Base-by-base conservation (phyloP, 139 green algal genomes). In the Chlorella sp. region DNA sequence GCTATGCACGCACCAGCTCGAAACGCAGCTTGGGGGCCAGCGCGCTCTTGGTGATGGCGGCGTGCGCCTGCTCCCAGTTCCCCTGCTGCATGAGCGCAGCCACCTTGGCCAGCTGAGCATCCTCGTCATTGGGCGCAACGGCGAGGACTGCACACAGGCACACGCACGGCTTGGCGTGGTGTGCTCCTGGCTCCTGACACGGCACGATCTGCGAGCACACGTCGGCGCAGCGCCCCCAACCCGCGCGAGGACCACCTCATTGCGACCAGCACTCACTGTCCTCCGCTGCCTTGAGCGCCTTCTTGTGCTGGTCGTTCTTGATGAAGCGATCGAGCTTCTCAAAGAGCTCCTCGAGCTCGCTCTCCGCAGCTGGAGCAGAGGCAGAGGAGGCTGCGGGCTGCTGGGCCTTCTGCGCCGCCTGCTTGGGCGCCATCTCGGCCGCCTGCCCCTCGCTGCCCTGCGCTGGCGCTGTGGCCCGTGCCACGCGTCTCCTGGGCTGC, bases 1-100 rank as follows among this genome's bases (percentile, higher is more conserved):
- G n/a, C n/a, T n/a, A n/a, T n/a, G n/a, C n/a, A n/a, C n/a, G 5
- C 42, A 91, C 89, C 86, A 90, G 85, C 71, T 96, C 87, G 71
- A 91, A 94, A 2, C 69, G 63, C 71, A 92, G 74, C n/a, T 61
- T 27, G 14, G 26, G 26, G 14, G 62, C 64, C 5, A 74, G 29
- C 0, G 71, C 26, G 2, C 49, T 49, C 33, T 74, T 85, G 32
- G 67, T 55, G 0, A 80, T 62, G 4, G 90, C 55, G 2, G 74
- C 32, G 29, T 82, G 77, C 0, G 90, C 74, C 2, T 86, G 77
- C 27, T 90, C 80, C 71, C 85, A 91, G 20, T 87, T 74, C 1
- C 60, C 69, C 23, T 80, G 32, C 42, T 94, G 82, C 33, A 96
- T 76, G n/a, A 88, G 80, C 49, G 88, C 74, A 0, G 86, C 67